Conservation (phyloP, 1,284 basidiomycete genomes). For the Ganoderma lucidum region DNA sequence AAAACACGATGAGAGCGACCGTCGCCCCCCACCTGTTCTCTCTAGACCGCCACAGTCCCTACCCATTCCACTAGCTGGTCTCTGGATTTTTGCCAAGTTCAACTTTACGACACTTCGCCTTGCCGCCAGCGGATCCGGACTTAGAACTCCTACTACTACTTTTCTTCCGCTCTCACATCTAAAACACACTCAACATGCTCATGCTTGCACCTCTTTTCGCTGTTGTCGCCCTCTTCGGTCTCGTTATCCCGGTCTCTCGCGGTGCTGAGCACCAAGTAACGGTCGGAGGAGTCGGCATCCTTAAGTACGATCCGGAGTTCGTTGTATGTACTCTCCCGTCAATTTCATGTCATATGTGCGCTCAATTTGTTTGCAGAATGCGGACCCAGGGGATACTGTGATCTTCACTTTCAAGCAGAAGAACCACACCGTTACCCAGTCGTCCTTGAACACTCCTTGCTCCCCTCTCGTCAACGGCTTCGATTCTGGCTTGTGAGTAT, state of each 20-base stretch:
- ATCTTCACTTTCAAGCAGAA: slow-evolving; percentile 63
- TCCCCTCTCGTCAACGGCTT: slow-evolving; percentile 51
- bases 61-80: slow-evolving; percentile 16
- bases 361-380: slow-evolving; percentile 45
- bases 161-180: not conserved
- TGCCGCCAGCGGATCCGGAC: not conserved
- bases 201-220: slow-evolving; percentile 25
- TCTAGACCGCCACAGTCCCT: slow-evolving; percentile 13
- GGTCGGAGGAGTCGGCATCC: slow-evolving; percentile 59
- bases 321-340: slow-evolving; percentile 49
- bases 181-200: slow-evolving; percentile 8
- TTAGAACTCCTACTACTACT: not conserved
- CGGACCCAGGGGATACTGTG: slow-evolving; percentile 56
- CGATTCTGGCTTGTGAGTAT: slow-evolving; percentile 64
- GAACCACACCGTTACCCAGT: slow-evolving; percentile 73
- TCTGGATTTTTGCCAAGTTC: slow-evolving; percentile 8
- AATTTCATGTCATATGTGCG: not conserved
- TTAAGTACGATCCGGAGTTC: slow-evolving; percentile 52
- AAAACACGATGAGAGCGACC: slow-evolving; percentile 15
- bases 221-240: slow-evolving; percentile 34
- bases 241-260: slow-evolving; percentile 38
- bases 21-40: slow-evolving; percentile 10
- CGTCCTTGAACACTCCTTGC: slow-evolving; percentile 61
- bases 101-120: slow-evolving; percentile 13
- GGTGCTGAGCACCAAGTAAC: slow-evolving; percentile 54